These are phyloP conservation scores for Lasiodiplodia sp. DNA, from an alignment of 2,329 filamentous ascomycete species.

Conservation along the genomic window DNA sequence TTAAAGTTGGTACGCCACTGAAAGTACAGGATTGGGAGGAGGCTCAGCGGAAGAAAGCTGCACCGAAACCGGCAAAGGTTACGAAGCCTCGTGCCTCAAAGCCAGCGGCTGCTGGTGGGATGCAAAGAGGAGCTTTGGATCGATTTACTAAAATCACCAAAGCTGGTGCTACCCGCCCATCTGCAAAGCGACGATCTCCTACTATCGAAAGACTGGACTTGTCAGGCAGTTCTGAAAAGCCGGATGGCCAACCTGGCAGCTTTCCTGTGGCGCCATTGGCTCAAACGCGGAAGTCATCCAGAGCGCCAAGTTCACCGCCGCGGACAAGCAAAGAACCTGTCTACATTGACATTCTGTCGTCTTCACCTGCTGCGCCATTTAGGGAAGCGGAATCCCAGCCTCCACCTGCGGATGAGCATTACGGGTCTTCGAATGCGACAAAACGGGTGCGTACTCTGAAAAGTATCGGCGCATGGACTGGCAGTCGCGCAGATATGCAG, in stretches of 20 bases:
- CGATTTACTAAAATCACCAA: conserved; percentile 20
- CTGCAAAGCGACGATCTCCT: conserved; percentile 11
- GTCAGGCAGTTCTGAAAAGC: background rate
- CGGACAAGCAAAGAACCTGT: background rate
- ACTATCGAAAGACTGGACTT: conserved; percentile 22
- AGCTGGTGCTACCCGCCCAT: background rate
- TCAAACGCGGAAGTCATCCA: background rate
- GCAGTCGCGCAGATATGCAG: background rate
- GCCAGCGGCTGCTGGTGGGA: background rate
- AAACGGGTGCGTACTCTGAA: conserved; percentile 13
- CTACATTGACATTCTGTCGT: conserved; percentile 14
- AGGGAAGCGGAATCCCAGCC: background rate
- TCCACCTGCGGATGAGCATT: conserved; percentile 13
- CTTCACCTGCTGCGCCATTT: background rate
- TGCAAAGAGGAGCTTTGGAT: conserved; percentile 21
- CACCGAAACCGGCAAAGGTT: conserved; percentile 14
- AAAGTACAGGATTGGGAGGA: conserved; percentile 71
- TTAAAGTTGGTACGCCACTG: conserved; percentile 69
- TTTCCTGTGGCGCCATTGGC: background rate
- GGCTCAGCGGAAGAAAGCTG: conserved; percentile 32
- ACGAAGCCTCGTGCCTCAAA: conserved; percentile 18
- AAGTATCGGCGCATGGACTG: background rate
- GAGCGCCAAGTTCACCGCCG: background rate
- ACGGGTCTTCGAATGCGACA: conserved; percentile 20
- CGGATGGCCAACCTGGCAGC: too few relatives aligned